Evolutionary conservation across 208 protist genomes (phyloP).

Genomic region (Zelonia costaricensis): DNA sequence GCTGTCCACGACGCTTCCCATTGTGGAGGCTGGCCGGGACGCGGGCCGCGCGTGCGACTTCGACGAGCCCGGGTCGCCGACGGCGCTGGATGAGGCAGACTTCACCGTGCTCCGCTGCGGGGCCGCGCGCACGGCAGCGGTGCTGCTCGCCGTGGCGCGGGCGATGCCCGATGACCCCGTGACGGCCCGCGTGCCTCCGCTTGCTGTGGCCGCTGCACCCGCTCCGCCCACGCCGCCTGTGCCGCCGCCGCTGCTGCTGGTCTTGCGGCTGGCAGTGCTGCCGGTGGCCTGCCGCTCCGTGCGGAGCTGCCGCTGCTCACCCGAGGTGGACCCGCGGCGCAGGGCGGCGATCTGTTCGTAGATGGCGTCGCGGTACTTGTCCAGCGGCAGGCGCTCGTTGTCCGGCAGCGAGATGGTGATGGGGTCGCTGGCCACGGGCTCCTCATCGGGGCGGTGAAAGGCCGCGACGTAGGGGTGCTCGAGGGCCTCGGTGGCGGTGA

Average conservation of each 20-base stretch:
- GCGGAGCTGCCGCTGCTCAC: conserved; percentile 17
- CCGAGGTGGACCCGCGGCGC: conserved; percentile 19
- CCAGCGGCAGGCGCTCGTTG: conserved; percentile 94
- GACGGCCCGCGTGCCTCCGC: conserved; percentile 2
- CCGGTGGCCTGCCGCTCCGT: conserved; percentile 6
- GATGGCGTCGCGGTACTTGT: conserved; percentile 93
- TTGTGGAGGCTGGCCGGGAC: conserved; percentile 5
- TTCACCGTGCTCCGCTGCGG: conserved; percentile 9
- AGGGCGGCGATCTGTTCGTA: conserved; percentile 88
- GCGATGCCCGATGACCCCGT: conserved; percentile 11
- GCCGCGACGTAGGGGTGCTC: conserved; percentile 93
- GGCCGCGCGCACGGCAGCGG: not conserved
- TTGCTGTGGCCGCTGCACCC: not conserved
- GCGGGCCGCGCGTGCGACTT: conserved; percentile 16
- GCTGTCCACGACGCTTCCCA: conserved; percentile 15
- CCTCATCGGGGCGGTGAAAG: conserved; percentile 91
- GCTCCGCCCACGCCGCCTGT: no score
- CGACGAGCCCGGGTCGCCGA: not conserved
- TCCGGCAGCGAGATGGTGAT: conserved; percentile 94
- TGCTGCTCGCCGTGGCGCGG: conserved; percentile 6
- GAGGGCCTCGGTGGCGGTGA: conserved; percentile 93
- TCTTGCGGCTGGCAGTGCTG: conserved; percentile 15
- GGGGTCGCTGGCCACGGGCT: conserved; percentile 69
- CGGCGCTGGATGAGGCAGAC: not conserved
- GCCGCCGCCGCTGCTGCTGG: conserved; percentile 17